phyloP scores from a whole-genome alignment of 108 stramenopile species.

The Conticribra guillardii region DNA sequence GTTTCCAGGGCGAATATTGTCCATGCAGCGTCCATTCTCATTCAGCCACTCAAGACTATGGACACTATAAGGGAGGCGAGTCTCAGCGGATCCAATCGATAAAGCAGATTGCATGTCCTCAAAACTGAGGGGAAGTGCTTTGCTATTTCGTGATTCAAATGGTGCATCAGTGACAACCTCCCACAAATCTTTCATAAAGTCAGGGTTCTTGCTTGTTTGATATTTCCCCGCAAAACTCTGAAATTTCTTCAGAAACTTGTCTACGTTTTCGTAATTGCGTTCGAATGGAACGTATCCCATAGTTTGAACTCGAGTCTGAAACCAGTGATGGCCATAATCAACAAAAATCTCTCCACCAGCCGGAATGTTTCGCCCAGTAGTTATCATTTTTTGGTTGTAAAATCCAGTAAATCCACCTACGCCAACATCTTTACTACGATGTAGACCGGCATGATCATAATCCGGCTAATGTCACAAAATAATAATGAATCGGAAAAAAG shows the following conservation, averaged over 20 bases:
- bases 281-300: conserved; percentile 33
- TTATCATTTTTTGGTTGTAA: conserved; percentile 51
- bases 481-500: background rate
- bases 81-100: conserved; percentile 38
- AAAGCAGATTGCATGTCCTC: conserved; percentile 42
- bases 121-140: conserved; percentile 41
- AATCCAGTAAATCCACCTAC: conserved; percentile 46
- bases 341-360: conserved; percentile 58
- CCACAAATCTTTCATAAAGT: conserved; percentile 50
- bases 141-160: conserved; percentile 28
- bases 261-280: conserved; percentile 25
- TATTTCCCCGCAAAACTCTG: conserved; percentile 25
- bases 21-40: conserved; percentile 69
- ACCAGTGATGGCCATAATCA: conserved; percentile 52
- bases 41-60: conserved; percentile 47
- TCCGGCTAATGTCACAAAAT: too few relatives aligned
- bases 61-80: conserved; percentile 45
- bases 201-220: conserved; percentile 25
- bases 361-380: conserved; percentile 18
- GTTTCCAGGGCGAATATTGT: conserved; percentile 65
- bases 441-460: conserved; percentile 44
- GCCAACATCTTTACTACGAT: conserved; percentile 35
- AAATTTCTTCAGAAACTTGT: conserved; percentile 36
- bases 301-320: conserved; percentile 15
- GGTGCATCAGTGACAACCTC: conserved; percentile 13